Conservation (phyloP, 163 green algal species). For the Scenedesmus sp. region DNA sequence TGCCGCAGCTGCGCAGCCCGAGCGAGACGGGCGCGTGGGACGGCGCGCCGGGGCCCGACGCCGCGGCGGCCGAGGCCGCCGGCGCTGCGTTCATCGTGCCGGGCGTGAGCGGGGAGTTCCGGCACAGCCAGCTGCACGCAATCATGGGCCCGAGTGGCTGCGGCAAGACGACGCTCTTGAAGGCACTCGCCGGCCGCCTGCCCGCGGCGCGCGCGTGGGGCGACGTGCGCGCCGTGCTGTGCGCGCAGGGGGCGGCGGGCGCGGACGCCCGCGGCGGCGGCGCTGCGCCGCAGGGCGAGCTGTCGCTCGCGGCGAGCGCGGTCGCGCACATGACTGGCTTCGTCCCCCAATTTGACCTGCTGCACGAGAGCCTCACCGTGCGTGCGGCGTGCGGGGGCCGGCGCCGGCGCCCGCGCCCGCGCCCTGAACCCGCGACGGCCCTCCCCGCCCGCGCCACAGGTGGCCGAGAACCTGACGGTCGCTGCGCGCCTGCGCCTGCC, state of each 20-base stretch:
- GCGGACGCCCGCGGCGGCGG: too few species aligned
- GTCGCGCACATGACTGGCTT: conserved; percentile 41
- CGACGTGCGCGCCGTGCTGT: neutral
- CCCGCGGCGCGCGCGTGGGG: neutral
- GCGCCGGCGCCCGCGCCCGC: too few species aligned
- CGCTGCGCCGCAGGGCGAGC: too few species aligned
- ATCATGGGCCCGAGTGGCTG: conserved; percentile 50
- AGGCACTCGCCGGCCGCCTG: conserved; percentile 44
- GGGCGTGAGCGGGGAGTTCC: conserved; percentile 24
- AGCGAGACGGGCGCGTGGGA: too few species aligned
- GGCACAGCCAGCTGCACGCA: conserved; percentile 41
- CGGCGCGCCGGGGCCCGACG: too few species aligned
- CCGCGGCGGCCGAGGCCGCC: too few species aligned
- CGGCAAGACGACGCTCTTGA: conserved; percentile 50
- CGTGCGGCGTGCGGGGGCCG: too few species aligned
- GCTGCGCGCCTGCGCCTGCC: conserved; percentile 41
- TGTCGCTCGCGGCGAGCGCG: neutral
- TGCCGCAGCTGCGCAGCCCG: too few species aligned
- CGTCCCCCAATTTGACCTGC: conserved; percentile 55
- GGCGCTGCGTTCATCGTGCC: neutral
- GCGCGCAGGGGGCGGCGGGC: neutral
- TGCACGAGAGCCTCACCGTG: conserved; percentile 46
- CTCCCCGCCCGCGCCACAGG: too few species aligned
- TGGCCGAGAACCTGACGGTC: conserved; percentile 60
- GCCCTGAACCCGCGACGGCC: too few species aligned